Conservation (phyloP, 805 yeast species). For the Yarrowia yakushimensis region DNA sequence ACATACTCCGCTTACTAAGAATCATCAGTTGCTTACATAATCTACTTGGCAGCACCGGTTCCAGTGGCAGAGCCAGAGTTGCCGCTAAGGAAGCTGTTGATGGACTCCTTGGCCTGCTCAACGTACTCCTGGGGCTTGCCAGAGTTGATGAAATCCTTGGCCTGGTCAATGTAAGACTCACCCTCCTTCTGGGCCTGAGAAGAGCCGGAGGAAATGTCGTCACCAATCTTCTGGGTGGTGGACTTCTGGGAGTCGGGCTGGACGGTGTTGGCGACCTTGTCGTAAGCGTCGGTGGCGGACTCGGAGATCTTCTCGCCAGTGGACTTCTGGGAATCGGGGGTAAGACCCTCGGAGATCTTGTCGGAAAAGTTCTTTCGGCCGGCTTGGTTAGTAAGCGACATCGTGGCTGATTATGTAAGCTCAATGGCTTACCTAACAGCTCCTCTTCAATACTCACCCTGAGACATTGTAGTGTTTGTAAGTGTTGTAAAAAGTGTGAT, state of each 20-base stretch:
- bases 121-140: conserved; percentile 26
- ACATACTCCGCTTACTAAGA: too few species aligned
- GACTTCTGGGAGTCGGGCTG: conserved; percentile 71
- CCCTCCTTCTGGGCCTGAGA: conserved; percentile 44
- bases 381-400: conserved; percentile 24
- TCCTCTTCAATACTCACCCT: neutral
- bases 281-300: conserved; percentile 60
- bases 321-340: conserved; percentile 69
- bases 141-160: conserved; percentile 26
- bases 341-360: conserved; percentile 61
- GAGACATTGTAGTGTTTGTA: conserved; percentile 11
- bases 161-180: conserved; percentile 26
- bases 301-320: conserved; percentile 68
- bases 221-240: conserved; percentile 63
- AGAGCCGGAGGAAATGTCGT: conserved; percentile 53
- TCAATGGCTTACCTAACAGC: too few species aligned
- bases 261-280: conserved; percentile 54
- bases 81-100: conserved; percentile 12
- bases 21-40: too few species aligned
- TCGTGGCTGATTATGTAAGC: too few species aligned
- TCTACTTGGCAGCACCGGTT: neutral
- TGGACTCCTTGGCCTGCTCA: conserved; percentile 25
- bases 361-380: conserved; percentile 69
- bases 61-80: conserved; percentile 11
- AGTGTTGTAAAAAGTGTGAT: neutral